phyloP scores from a whole-genome alignment of 495 filamentous ascomycete species.

The Amphirosellinia nigrospora region DNA sequence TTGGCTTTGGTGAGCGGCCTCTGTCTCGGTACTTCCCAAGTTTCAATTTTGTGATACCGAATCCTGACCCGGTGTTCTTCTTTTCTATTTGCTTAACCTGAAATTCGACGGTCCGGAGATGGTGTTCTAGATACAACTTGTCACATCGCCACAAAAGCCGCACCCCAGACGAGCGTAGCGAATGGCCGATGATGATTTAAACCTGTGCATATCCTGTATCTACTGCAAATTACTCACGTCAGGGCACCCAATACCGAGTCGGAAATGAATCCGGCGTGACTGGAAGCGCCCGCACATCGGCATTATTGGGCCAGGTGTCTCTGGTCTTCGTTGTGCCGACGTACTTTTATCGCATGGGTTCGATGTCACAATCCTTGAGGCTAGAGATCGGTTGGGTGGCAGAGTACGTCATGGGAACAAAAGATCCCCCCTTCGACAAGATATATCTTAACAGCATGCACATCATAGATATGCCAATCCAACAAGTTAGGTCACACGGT shows the following conservation, averaged over 20 bases:
- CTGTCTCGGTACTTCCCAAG: neutral
- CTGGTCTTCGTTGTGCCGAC: neutral
- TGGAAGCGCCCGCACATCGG: neutral
- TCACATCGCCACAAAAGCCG: neutral
- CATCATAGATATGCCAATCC: neutral
- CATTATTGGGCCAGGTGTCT: constrained; percentile 25
- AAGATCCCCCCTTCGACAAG: neutral
- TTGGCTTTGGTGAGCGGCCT: neutral
- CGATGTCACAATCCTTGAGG: neutral
- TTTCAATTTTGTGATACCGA: neutral
- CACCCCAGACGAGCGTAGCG: neutral
- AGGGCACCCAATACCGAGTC: neutral
- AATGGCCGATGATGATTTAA: neutral
- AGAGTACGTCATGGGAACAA: neutral
- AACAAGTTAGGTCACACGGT: neutral
- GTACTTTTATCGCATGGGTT: neutral
- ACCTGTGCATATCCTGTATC: neutral
- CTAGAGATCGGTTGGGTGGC: neutral
- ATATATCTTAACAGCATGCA: neutral
- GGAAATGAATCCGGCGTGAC: neutral
- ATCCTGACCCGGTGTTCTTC: neutral
- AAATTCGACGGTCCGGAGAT: neutral
- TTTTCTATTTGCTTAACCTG: neutral
- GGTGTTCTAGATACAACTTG: neutral
- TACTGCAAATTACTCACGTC: neutral